Base-by-base conservation (phyloP, 192 early-diverging fungal genomes). In the Spizellomyces punctatus region DNA sequence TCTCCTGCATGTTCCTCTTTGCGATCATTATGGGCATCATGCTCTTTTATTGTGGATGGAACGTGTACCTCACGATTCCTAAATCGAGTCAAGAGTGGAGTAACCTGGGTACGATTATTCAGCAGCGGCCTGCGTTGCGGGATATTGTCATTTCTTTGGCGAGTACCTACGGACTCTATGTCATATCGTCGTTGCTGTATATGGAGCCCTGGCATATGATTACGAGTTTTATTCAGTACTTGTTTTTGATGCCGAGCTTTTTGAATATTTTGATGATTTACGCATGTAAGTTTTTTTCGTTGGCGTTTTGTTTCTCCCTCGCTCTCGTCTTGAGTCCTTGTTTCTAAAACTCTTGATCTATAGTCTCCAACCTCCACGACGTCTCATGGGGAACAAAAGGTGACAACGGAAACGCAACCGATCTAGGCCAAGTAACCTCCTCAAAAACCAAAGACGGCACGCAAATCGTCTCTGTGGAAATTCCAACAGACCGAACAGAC, bases 381-480 rank as follows among this genome's bases (percentile, higher is more conserved):
- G 93, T 96, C 64, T 91, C 92, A 1, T 98, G 95, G 96, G 96
- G 95, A 62, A 97, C 95, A 46, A 97, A 97, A 79, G 93, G 95
- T 75, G 93, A 94, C 76, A 94, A 88, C 52, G 79, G 21, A 10
- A 55, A 43, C 19, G 82, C 75, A 56, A 86, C 83, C 57, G 92
- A 92, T 68, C 87, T 95, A 12, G 94, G 93, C 52, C 83, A 86
- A 16, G 95, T 91, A 63, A 95, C 91, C 70, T 78, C 85, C 46
- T 79, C 82, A 49, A 88, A 91, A 57, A 85, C 87, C 76, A 88
- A 87, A 69, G 89, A 88, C 57, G 89, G 89, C 42, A 81, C 81
- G n/a, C 86, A 84, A 12, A 82, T 87, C 42, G 93, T 91, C 0
- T 88, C 92, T 58, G 83, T 96, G 43, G 83, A 90, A 44, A 80